phyloP scores from a whole-genome alignment of 148 eudicot genomes.

The Nyssa sinensis region DNA sequence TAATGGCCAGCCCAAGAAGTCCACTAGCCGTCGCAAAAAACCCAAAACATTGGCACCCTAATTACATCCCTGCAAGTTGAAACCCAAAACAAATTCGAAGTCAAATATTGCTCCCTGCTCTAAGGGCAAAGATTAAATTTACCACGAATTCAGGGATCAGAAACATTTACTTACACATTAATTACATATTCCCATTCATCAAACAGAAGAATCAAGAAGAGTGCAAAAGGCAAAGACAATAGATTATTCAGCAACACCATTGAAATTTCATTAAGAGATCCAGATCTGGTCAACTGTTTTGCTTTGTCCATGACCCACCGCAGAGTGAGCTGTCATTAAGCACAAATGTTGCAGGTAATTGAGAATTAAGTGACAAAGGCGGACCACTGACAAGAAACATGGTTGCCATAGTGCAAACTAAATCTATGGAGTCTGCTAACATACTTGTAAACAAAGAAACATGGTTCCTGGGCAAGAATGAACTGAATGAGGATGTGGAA shows the following conservation, averaged over 20 bases:
- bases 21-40: constrained; percentile 79
- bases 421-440: background rate
- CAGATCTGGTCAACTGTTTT: constrained; percentile 63
- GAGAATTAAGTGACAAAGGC: background rate
- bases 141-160: background rate
- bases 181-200: constrained; percentile 68
- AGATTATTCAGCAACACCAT: constrained; percentile 87
- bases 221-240: constrained; percentile 69
- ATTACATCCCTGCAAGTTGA: constrained; percentile 53
- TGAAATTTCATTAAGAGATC: constrained; percentile 81
- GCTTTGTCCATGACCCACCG: constrained; percentile 86
- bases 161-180: constrained; percentile 45
- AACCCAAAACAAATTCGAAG: constrained; percentile 11
- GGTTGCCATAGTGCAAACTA: background rate
- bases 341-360: background rate
- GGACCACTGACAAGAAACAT: background rate
- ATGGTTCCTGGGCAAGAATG: background rate
- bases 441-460: background rate
- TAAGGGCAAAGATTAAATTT: background rate
- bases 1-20: constrained; percentile 79
- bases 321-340: constrained; percentile 58
- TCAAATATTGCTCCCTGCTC: background rate
- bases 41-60: constrained; percentile 72
- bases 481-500: constrained; percentile 7
- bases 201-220: constrained; percentile 57